These are phyloP conservation scores for Chamaecrista fasciculata DNA, from an alignment of 306 rosid genomes.

Conservation along the genomic window DNA sequence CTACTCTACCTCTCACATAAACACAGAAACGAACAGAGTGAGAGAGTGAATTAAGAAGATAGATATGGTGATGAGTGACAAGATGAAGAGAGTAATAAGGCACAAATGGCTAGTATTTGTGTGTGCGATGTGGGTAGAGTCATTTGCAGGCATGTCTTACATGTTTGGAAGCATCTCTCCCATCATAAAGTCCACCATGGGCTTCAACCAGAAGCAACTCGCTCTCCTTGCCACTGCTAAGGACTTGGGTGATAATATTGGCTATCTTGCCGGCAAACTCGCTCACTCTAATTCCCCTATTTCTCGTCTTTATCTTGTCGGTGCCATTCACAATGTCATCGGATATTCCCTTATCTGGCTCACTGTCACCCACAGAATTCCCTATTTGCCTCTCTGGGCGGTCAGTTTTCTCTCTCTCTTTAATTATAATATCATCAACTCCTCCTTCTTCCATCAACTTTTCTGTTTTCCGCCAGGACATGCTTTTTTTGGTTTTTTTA, in stretches of 20 bases:
- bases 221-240: conserved; percentile 67
- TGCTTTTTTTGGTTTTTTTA: too few relatives aligned
- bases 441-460: too few relatives aligned
- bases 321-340: conserved; percentile 51
- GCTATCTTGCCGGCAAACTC: conserved; percentile 66
- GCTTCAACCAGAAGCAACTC: conserved; percentile 68
- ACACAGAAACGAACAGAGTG: neutral
- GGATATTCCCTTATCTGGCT: conserved; percentile 86
- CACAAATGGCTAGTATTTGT: conserved; percentile 90
- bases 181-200: conserved; percentile 65
- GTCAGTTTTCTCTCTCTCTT: conserved; percentile 57
- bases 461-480: too few relatives aligned
- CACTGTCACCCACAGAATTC: conserved; percentile 49
- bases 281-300: conserved; percentile 49
- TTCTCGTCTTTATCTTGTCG: conserved; percentile 56
- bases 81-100: conserved; percentile 34
- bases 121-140: conserved; percentile 81
- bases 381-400: conserved; percentile 63
- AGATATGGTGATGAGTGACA: conserved; percentile 48
- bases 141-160: conserved; percentile 78
- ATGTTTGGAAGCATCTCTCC: conserved; percentile 92
- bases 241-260: conserved; percentile 82
- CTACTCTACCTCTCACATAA: neutral
- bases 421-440: too few relatives aligned
- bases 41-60: too few relatives aligned